These are phyloP conservation scores for Sphagnum magellanicum DNA, from an alignment of 228 moss, liverwort and hornwort genomes.

Conservation along the genomic window DNA sequence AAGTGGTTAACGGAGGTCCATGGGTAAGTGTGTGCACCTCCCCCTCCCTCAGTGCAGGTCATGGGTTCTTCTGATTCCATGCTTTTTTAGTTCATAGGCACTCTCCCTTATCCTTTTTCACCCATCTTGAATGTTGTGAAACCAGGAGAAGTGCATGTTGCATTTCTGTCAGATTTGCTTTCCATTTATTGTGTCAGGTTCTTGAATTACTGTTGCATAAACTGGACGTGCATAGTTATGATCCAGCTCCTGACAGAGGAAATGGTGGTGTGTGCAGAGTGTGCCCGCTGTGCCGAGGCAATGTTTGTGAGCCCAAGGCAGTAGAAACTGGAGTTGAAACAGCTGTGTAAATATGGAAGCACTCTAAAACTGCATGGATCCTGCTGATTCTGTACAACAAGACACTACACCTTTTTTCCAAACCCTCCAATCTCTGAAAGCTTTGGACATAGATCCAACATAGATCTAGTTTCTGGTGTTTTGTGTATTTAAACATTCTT, in stretches of 20 bases:
- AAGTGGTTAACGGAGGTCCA: conserved; percentile 92
- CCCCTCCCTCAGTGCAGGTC: background rate
- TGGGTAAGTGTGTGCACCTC: conserved; percentile 26
- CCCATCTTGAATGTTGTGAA: background rate
- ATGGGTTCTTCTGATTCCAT: background rate
- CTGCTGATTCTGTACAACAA: too few relatives aligned
- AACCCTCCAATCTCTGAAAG: too few relatives aligned
- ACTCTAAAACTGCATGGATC: background rate
- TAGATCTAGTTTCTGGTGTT: too few relatives aligned
- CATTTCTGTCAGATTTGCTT: too few relatives aligned
- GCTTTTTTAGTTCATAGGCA: background rate
- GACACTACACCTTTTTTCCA: too few relatives aligned
- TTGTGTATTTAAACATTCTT: too few relatives aligned
- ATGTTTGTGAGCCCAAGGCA: conserved; percentile 69
- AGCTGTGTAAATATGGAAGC: conserved; percentile 6
- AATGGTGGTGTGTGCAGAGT: conserved; percentile 38
- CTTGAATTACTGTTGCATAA: too few relatives aligned
- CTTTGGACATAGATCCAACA: too few relatives aligned
- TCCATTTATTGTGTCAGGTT: too few relatives aligned
- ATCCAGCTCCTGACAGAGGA: too few relatives aligned
- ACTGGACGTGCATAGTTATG: too few relatives aligned
- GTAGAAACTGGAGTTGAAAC: conserved; percentile 8
- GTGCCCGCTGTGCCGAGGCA: conserved; percentile 84
- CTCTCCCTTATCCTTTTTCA: conserved; percentile 4
- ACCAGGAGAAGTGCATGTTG: too few relatives aligned